Percentiles rank a stretch among this genome's conserved stretches.
Evolutionary conservation across 139 green algal genomes (phyloP).

Genomic region (Micromonas pusilla): DNA sequence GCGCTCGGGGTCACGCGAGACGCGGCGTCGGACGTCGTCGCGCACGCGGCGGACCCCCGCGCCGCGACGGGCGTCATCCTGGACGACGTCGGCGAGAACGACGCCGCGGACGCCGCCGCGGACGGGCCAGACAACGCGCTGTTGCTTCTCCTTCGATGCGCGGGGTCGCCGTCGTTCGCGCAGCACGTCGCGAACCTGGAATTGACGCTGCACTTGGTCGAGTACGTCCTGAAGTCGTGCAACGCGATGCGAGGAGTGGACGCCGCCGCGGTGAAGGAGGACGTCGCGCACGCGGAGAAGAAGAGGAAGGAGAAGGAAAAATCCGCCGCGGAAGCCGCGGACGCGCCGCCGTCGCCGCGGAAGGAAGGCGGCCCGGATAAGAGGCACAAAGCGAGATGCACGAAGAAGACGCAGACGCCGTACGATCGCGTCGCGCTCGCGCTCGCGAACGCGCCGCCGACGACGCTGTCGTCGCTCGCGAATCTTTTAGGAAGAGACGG

Average conservation of each 20-base stretch:
- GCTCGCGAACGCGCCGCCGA: background rate
- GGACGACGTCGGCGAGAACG: slow-evolving; percentile 46
- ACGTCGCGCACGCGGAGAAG: background rate
- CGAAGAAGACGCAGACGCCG: too few relatives aligned
- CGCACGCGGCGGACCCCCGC: slow-evolving; percentile 34
- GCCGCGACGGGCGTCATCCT: too few relatives aligned
- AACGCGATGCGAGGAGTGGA: background rate
- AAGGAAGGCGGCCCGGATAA: too few relatives aligned
- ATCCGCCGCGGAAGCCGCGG: background rate
- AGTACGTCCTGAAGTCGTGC: slow-evolving; percentile 18
- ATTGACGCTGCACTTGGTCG: slow-evolving; percentile 52
- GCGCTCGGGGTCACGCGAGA: slow-evolving; percentile 39
- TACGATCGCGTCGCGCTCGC: background rate
- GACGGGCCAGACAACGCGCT: slow-evolving; percentile 34
- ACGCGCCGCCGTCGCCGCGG: too few relatives aligned
- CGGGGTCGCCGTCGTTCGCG: slow-evolving; percentile 45
- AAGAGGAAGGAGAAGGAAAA: slow-evolving; percentile 24
- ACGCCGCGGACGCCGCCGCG: background rate
- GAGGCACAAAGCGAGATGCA: too few relatives aligned
- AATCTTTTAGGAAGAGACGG: slow-evolving; percentile 25
- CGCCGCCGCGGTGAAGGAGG: background rate
- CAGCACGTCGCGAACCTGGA: slow-evolving; percentile 51
- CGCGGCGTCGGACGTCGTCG: slow-evolving; percentile 8
- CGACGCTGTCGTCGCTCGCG: background rate
- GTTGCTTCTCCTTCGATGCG: slow-evolving; percentile 63